Evolutionary conservation across 148 eudicot species (phyloP).

Genomic region (Pharnaceum exiguum): DNA sequence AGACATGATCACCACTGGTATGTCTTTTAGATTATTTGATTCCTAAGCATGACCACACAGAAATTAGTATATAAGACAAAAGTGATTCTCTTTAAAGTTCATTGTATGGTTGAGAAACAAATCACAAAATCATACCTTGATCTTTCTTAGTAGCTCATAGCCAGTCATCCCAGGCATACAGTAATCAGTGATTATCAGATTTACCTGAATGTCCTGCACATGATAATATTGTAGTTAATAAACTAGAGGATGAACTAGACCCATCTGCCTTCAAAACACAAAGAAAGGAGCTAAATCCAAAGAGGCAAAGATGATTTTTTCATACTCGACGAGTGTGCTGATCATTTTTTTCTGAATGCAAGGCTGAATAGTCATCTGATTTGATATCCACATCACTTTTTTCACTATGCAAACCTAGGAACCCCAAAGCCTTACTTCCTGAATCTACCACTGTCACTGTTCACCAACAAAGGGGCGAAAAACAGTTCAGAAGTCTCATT

Average conservation of each 20-base stretch:
- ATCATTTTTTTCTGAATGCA: too few relatives aligned
- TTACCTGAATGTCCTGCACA: conserved; percentile 42
- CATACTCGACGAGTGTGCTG: too few relatives aligned
- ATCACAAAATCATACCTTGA: conserved; percentile 35
- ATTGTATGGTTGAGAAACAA: too few relatives aligned
- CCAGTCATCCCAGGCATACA: conserved; percentile 74
- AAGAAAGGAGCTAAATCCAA: background rate
- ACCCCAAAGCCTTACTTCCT: conserved; percentile 60
- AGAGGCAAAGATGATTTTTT: background rate
- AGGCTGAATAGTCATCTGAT: conserved; percentile 4
- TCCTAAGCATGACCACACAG: conserved; percentile 41
- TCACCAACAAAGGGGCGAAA: background rate
- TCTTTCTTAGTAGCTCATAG: conserved; percentile 51
- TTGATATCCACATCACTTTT: conserved; percentile 6
- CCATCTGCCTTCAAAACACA: background rate
- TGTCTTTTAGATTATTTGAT: conserved; percentile 37
- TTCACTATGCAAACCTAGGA: conserved; percentile 45
- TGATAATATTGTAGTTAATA: background rate
- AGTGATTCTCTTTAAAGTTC: too few relatives aligned
- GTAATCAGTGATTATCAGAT: conserved; percentile 62
- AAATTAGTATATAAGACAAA: too few relatives aligned
- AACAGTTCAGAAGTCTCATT: background rate
- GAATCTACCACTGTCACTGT: conserved; percentile 73
- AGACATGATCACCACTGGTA: conserved; percentile 77
- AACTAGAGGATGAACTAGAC: background rate